Evolutionary conservation across 2,329 filamentous ascomycete species (phyloP), one percentile per base, ranked within the genome.

Genomic region (Curvularia sp.): DNA sequence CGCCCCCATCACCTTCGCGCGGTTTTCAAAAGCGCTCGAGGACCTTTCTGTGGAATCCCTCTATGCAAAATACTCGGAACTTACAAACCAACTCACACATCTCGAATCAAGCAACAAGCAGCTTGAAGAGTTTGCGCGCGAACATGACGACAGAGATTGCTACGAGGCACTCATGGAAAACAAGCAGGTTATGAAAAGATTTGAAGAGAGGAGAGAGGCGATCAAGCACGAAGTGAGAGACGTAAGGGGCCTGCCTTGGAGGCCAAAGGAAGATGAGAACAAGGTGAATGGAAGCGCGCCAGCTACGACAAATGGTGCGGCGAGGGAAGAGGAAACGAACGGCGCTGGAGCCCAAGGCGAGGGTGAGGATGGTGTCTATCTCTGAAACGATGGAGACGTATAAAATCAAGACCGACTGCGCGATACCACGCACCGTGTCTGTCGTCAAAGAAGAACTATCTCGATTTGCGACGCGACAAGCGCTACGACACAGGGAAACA

Each of bases 121-220:
- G 74, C 87, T 93, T 57, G 81, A 83, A 54, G 89, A 89, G 32
- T 92, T 86, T 67, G 68, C 68, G 9, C 60, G 69, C 3, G 58
- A 68, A 3, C 78, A 80, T 23, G 83, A 87, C 15, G 90, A 93
- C 71, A 81, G 82, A 61, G 89, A 91, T 74, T 93, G 90, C 80
- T 79, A 86, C 65, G 89, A 92, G 57, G 90, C 90, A 57, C 90
- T 93, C 72, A 75, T 79, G 55, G 90, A 93, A 77, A 93, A 93
- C 76, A 83, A 87, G 67, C 75, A 72, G 19, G 89, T 93, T 56
- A 89, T 93, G 56, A 81, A 76, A 60, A 83, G 89, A 66, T 90
- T 92, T 84, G 80, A 83, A 60, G 84, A 87, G 77, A 82, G 89
- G 73, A 84, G 92, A 61, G 80, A 79, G 53, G 74, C 92, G 49